These are phyloP conservation scores for Malus sylvestris DNA, from an alignment of 306 rosid genomes.

Conservation along the genomic window DNA sequence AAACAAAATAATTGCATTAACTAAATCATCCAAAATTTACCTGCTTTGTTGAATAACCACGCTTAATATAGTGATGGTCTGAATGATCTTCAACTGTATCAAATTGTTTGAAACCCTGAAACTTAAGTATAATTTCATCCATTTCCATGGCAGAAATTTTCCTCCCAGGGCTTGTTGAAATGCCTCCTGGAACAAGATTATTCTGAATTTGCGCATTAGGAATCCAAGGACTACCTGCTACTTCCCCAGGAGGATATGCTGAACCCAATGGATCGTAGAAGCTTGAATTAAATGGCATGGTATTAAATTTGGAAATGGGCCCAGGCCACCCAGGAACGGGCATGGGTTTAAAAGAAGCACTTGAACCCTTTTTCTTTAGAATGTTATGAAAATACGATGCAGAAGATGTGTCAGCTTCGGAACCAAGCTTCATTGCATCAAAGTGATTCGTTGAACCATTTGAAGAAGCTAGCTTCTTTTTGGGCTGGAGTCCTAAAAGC, in stretches of 20 bases:
- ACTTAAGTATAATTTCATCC: slow-evolving; percentile 52
- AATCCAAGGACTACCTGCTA: slow-evolving; percentile 28
- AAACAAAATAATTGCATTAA: background rate
- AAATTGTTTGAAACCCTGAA: slow-evolving; percentile 57
- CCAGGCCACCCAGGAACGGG: slow-evolving; percentile 10
- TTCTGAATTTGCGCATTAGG: slow-evolving; percentile 20
- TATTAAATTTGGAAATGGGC: slow-evolving; percentile 12
- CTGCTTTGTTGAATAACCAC: slow-evolving; percentile 33
- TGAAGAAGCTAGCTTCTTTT: slow-evolving; percentile 30
- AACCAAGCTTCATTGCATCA: slow-evolving; percentile 23
- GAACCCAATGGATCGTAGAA: slow-evolving; percentile 26
- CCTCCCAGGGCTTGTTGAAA: slow-evolving; percentile 20
- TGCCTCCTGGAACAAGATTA: slow-evolving; percentile 18
- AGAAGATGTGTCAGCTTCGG: slow-evolving; percentile 32
- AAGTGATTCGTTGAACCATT: slow-evolving; percentile 29
- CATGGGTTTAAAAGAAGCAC: background rate
- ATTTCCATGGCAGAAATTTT: slow-evolving; percentile 29
- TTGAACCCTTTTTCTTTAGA: slow-evolving; percentile 22
- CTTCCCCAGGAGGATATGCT: slow-evolving; percentile 22
- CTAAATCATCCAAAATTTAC: slow-evolving; percentile 26
- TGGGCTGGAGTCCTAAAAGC: slow-evolving; percentile 32
- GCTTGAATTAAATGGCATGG: slow-evolving; percentile 12
- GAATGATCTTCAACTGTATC: slow-evolving; percentile 63
- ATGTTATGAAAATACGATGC: slow-evolving; percentile 17
- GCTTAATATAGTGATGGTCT: slow-evolving; percentile 44